Percentiles rank a stretch among this genome's conserved stretches.
Evolutionary conservation across 2,329 filamentous ascomycete species (phyloP).

Genomic region (Thielaviopsis ethacetica): DNA sequence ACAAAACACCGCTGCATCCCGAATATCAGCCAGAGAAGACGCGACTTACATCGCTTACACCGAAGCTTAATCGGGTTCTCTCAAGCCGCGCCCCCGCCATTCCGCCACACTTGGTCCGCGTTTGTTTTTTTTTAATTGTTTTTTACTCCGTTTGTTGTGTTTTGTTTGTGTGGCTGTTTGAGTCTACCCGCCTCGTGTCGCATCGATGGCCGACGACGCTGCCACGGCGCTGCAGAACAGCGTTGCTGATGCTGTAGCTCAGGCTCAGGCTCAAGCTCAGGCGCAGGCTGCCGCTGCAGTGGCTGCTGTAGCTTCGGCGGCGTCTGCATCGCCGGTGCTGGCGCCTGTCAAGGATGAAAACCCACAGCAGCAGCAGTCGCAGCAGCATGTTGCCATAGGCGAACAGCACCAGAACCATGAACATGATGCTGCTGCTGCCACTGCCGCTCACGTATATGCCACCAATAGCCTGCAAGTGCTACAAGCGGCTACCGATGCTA

Average conservation of each 20-base stretch:
- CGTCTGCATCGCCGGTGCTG: neutral
- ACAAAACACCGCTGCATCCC: constrained; percentile 11
- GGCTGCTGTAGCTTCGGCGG: neutral
- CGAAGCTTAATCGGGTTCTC: no score
- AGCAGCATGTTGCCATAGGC: neutral
- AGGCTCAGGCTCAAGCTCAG: constrained; percentile 1
- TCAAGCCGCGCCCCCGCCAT: neutral
- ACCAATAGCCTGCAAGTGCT: constrained; percentile 30
- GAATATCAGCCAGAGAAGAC: constrained; percentile 13
- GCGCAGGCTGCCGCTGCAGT: neutral
- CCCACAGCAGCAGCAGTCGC: neutral
- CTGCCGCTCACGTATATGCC: constrained; percentile 25
- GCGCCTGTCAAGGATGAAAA: neutral
- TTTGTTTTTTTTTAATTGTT: neutral
- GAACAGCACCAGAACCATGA: constrained; percentile 3
- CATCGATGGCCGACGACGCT: neutral
- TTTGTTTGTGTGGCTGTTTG: neutral
- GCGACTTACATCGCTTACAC: constrained; percentile 9
- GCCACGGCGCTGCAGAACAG: neutral
- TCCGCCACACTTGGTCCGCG: neutral
- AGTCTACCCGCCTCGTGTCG: neutral
- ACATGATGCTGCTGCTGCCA: neutral
- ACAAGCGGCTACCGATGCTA: constrained; percentile 29
- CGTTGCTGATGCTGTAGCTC: constrained; percentile 4
- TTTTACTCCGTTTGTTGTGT: neutral